Base-by-base conservation (phyloP, 176 grass and related monocot species). In the Cocos nucifera region DNA sequence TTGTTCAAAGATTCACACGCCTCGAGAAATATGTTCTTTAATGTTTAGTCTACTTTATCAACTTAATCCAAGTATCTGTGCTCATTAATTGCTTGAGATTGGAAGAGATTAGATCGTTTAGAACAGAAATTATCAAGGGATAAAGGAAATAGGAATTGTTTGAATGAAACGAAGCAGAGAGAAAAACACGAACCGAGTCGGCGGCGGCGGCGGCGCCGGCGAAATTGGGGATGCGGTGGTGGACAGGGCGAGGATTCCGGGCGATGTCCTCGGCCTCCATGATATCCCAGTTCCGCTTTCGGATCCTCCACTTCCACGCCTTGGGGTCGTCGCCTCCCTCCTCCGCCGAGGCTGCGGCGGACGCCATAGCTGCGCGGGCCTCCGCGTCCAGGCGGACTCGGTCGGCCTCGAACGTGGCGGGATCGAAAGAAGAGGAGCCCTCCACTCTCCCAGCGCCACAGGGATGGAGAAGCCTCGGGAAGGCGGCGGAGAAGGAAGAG, bases 151-250 rank as follows among this genome's bases (percentile, higher is more conserved):
- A 44, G 9, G 35, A 44, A 12, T 14, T 9, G 35, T 44, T 12
- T 44, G 35, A 5, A 10, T 22, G 17, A 2, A 57, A 5, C 0
- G 1, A 0, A 6, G 29, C 20, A 54, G 9, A 54, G 2, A 48
- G 35, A 6, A 14, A 26, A 6, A 72, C 4, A 19, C n/a, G 50
- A 44, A 97, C 84, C 65, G 69, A 56, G 4, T 88, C 81, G 2
- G 87, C 87, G 16, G 87, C 92, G 2, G 61, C 54, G 7, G 69
- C 81, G 12, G 87, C 83, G 29, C 92, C 76, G 29, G 73, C 78
- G 64, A 97, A 97, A 61, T 91, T 97, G 77, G 92, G 87, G 69
- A 97, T 97, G 54, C 83, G 92, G 75, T 97, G 92, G 78, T 97
- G 92, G 48, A 91, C 87, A 17, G 92, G 87, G 15, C 81, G 87